Evolutionary conservation across 148 eudicot species (phyloP), one percentile per base, ranked within the genome.

Genomic region (Silene uniflora): DNA sequence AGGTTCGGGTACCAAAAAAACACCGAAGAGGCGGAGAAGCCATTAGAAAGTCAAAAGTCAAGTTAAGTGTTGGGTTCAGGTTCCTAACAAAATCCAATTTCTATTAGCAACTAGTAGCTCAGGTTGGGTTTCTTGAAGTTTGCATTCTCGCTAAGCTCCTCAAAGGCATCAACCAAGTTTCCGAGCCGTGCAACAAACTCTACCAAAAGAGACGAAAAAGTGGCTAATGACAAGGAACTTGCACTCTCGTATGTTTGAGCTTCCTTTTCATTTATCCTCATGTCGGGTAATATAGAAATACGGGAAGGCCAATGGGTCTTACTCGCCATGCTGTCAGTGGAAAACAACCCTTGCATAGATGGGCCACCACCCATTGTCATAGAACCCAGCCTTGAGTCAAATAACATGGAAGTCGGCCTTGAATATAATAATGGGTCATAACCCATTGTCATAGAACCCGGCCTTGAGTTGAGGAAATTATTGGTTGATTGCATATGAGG

Each of bases 131-230:
- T 83, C 81, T 77, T 80, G 46, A 88, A 86, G 52, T 71, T 13
- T 1, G 91, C 91, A 16, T 35, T 29, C 69, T 67, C 84, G 63
- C 91, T 78, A 32, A 88, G 91, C 76, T 85, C 91, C 52, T 82
- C 79, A 65, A 81, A 88, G 10, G 91, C 75, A 46, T 76, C 87
- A 42, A 88, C 88, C 75, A 88, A 73, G 71, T 88, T 76, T 42
- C 83, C 85, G 61, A 88, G 88, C 81, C 91, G 84, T 7, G 91
- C 91, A 32, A 88, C 91, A 69, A 88, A 88, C 74, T 86, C 91
- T 4, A 88, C 84, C 62, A 88, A 23, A 56, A 84, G 84, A 2
- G 88, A 86, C 67, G 88, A 76, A 67, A 85, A 88, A 1, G 91
- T 88, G n/a, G 88, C 88, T 73, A 88, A 65, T 8, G 87, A 84